A percentile compares a stretch with the other conserved stretches of the same genome.
These are phyloP conservation scores for Phytophthora macrochlamydospora DNA, from an alignment of 352 stramenopile species.

Conservation along the genomic window DNA sequence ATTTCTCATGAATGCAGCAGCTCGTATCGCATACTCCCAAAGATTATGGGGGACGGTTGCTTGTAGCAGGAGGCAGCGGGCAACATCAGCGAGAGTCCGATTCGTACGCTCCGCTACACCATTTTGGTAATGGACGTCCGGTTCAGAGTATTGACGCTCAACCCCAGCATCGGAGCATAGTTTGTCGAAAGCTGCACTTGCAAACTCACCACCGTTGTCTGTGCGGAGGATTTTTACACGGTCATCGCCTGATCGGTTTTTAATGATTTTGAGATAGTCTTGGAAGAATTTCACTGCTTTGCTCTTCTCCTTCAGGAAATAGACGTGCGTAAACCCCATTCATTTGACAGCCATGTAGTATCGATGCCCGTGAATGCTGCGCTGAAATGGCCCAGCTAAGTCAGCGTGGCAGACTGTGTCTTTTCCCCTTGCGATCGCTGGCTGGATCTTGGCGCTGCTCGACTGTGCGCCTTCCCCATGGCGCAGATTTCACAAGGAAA, in stretches of 20 bases:
- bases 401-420: conserved; percentile 4
- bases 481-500: neutral
- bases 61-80: neutral
- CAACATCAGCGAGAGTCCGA: conserved; percentile 1
- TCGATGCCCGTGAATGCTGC: neutral
- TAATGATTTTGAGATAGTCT: neutral
- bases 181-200: neutral
- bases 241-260: neutral
- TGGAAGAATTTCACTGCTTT: neutral
- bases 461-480: neutral
- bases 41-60: conserved; percentile 2
- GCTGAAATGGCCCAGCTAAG: neutral
- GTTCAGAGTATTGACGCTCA: conserved; percentile 3
- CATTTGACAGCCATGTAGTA: neutral
- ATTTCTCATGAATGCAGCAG: conserved; percentile 8
- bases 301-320: neutral
- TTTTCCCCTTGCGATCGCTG: neutral
- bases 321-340: neutral
- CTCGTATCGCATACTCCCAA: conserved; percentile 6
- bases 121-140: conserved; percentile 8
- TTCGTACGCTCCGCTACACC: conserved; percentile 8
- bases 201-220: conserved; percentile 4
- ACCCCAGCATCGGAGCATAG: neutral
- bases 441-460: neutral
- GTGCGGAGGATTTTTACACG: neutral